Evolutionary conservation across 129 eudicot genomes (phyloP).

Genomic region (Lactuca sativa): DNA sequence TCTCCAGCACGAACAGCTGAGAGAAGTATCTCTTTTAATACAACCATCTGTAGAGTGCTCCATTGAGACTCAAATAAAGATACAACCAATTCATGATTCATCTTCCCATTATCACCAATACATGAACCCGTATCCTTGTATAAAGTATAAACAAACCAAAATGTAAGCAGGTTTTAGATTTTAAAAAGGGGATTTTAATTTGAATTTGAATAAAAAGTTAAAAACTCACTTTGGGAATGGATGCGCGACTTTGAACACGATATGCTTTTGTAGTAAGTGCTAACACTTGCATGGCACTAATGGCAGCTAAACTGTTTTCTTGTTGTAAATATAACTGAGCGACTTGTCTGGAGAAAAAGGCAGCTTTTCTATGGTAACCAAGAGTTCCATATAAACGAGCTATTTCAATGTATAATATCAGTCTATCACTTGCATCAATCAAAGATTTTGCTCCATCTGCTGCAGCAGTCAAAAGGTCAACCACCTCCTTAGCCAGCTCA

Average conservation of each 20-base stretch:
- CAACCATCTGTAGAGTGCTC: constrained; percentile 99
- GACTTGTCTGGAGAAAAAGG: constrained; percentile 95
- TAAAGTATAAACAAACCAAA: not conserved
- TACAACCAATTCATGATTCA: constrained; percentile 74
- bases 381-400: constrained; percentile 92
- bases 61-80: constrained; percentile 93
- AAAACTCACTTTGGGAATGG: constrained; percentile 64
- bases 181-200: not conserved
- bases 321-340: constrained; percentile 97
- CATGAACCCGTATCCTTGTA: constrained; percentile 53
- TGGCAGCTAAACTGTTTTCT: constrained; percentile 82
- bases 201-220: no score
- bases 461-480: constrained; percentile 86
- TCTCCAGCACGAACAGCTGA: constrained; percentile 97
- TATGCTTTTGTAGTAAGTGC: constrained; percentile 96
- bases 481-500: constrained; percentile 90
- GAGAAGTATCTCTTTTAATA: constrained; percentile 90
- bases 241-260: constrained; percentile 93
- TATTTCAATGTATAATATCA: constrained; percentile 80
- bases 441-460: constrained; percentile 94
- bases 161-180: constrained; percentile 2
- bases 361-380: constrained; percentile 94
- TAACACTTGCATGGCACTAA: constrained; percentile 97
- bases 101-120: constrained; percentile 62
- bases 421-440: constrained; percentile 94